These are phyloP conservation scores for Penicillium verrucosum DNA, from an alignment of 2,329 filamentous ascomycete genomes.

Conservation along the genomic window DNA sequence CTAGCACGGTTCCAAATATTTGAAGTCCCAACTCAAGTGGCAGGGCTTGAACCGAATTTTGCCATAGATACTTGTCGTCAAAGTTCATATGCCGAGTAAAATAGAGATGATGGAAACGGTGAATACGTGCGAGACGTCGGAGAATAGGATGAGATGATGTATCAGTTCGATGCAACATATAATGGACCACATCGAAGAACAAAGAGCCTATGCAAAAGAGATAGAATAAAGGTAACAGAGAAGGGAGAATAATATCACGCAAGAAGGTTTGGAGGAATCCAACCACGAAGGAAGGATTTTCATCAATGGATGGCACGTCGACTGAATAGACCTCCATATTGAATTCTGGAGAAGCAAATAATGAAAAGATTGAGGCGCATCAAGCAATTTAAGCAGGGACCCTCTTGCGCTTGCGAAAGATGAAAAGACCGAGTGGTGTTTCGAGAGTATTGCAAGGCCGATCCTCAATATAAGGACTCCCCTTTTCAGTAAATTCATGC, in stretches of 20 bases:
- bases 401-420: background rate
- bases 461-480: background rate
- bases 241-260: background rate
- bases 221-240: constrained; percentile 9
- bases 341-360: background rate
- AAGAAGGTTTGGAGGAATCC: background rate
- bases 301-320: background rate
- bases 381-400: background rate
- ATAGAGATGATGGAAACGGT: constrained; percentile 22
- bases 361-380: background rate
- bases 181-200: constrained; percentile 20
- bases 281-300: background rate
- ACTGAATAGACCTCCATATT: background rate
- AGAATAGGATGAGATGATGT: constrained; percentile 13
- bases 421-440: background rate
- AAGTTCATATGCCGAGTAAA: constrained; percentile 18
- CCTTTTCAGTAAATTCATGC: background rate
- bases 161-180: constrained; percentile 15
- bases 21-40: constrained; percentile 16
- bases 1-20: constrained; percentile 7
- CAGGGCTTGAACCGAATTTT: constrained; percentile 17
- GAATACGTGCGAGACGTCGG: constrained; percentile 13
- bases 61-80: constrained; percentile 11
- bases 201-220: constrained; percentile 16
- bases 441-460: background rate